phyloP scores from a whole-genome alignment of 345 rosid genomes.

The Hibiscus tridactylites region DNA sequence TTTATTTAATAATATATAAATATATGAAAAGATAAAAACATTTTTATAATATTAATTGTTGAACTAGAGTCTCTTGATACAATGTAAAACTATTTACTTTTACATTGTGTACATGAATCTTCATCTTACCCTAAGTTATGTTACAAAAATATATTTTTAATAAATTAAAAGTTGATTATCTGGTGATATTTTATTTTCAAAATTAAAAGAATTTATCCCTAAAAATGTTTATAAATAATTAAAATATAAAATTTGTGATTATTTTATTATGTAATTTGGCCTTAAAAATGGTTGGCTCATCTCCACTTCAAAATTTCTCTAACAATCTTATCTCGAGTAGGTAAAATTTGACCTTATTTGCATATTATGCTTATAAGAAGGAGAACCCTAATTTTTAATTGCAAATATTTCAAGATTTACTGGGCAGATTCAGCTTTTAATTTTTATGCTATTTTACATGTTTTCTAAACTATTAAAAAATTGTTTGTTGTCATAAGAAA shows the following conservation, averaged over 20 bases:
- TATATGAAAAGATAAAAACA: too few species aligned
- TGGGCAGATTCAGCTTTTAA: slow-evolving; percentile 1
- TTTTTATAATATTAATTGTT: too few species aligned
- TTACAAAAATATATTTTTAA: too few species aligned
- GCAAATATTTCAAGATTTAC: not conserved
- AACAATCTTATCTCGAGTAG: not conserved
- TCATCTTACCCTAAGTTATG: too few species aligned
- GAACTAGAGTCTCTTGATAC: too few species aligned
- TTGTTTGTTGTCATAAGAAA: not conserved
- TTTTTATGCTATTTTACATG: not conserved
- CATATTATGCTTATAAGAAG: not conserved
- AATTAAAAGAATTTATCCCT: too few species aligned
- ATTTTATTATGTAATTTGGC: not conserved
- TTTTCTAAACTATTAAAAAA: not conserved
- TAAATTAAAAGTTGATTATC: too few species aligned
- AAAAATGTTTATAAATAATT: not conserved
- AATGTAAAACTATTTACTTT: too few species aligned
- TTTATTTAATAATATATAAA: too few species aligned
- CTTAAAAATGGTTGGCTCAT: slow-evolving; percentile 14
- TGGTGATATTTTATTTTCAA: too few species aligned
- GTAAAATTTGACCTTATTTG: slow-evolving; percentile 6
- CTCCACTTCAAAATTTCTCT: slow-evolving; percentile 5
- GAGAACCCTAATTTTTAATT: not conserved
- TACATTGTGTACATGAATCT: too few species aligned
- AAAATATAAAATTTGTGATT: not conserved